A percentile compares a stretch with the other conserved stretches of the same genome.
These are phyloP conservation scores for Candida glucosophila DNA, from an alignment of 1,139 yeast genomes.

Conservation along the genomic window DNA sequence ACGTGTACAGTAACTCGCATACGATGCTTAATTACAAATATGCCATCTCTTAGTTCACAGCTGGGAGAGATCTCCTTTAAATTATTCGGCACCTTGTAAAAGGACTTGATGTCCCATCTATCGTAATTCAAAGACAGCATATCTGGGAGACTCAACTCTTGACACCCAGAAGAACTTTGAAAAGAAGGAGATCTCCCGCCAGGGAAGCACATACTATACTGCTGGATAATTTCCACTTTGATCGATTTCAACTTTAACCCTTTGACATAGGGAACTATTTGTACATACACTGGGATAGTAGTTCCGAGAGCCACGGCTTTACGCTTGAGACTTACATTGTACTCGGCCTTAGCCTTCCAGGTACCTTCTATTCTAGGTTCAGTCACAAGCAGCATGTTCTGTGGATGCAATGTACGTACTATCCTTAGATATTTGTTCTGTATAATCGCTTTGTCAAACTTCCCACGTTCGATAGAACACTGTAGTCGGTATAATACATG, in stretches of 20 bases:
- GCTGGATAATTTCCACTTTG: conserved; percentile 44
- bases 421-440: conserved; percentile 26
- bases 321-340: conserved; percentile 46
- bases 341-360: conserved; percentile 61
- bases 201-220: conserved; percentile 29
- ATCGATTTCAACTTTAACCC: conserved; percentile 42
- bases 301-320: conserved; percentile 59
- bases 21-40: conserved; percentile 54
- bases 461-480: conserved; percentile 46
- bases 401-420: conserved; percentile 44
- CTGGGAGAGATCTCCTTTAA: conserved; percentile 50
- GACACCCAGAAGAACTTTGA: conserved; percentile 30
- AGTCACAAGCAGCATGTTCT: conserved; percentile 42
- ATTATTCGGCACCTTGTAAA: conserved; percentile 42
- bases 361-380: conserved; percentile 52
- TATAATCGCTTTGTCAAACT: conserved; percentile 35
- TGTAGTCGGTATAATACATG: conserved; percentile 48
- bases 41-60: conserved; percentile 39
- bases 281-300: conserved; percentile 39
- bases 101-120: conserved; percentile 42
- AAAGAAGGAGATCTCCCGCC: conserved; percentile 35
- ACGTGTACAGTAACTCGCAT: conserved; percentile 48
- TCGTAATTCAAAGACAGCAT: conserved; percentile 29
- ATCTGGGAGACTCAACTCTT: conserved; percentile 18
- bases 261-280: conserved; percentile 53